Evolutionary conservation across 2,329 filamentous ascomycete species (phyloP), one percentile per base, ranked within the genome.

Genomic region (Scedosporium aurantiacum): DNA sequence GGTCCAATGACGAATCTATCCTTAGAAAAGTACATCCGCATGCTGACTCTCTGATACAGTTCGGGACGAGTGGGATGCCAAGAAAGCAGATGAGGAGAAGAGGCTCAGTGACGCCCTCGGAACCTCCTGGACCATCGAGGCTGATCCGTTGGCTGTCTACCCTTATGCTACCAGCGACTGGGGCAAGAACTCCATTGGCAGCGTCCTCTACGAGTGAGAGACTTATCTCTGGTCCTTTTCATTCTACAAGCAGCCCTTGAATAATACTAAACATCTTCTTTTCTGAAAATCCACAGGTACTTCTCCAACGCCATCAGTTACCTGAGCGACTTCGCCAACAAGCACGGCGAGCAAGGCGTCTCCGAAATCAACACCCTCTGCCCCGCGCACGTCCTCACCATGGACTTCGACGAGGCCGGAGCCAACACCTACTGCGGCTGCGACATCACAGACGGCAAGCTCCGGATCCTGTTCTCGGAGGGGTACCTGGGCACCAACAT

Each of bases 1-100:
- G 56, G n/a, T 6, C 18, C 57, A 2, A 27, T 40, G 57, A 21
- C 58, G 21, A 8, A 1, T 47, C 54, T 28, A 58, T 43, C 16
- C 18, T 27, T 14, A 16, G 10, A 2, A 14, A 37, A 6, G 14
- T 10, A 28, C 32, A 58, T 58, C 56, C 16, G 8, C 3, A n/a
- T 43, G 32, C 32, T 58, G 41, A 47, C 41, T 40, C 57, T 12
- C 28, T 16, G 52, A 12, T 14, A 8, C 50, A 82, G 79, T 82
- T 64, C 78, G 81, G 5, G 81, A 83, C 65, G 73, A 76, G 16
- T 83, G 75, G 74, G 79, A 82, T 18, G 72, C 67, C 61, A 79
- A 77, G 61, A 81, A 78, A 66, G 68, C 64, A 0, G 75, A 73
- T 2, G 64, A 76, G 14, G 79, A 81, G 67, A 68, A 73, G 60